A percentile compares a stretch with the other conserved stretches of the same genome.
Evolutionary conservation across 257 asterid genomes (phyloP).

Genomic region (Ocimum tenuiflorum): DNA sequence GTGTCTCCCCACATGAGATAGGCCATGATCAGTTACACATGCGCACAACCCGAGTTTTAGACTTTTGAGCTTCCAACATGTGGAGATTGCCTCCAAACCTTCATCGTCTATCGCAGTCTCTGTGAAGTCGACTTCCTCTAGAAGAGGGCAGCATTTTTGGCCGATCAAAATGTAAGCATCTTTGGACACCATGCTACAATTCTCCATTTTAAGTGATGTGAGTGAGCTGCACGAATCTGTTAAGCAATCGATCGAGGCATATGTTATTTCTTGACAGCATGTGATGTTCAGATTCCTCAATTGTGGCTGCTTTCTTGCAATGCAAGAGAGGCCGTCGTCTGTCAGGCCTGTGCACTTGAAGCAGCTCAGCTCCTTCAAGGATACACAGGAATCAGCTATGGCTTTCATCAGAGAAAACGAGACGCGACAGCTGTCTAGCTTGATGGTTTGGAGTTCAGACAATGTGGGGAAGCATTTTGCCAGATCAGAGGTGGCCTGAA

Average conservation of each 20-base stretch:
- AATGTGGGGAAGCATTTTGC: constrained; percentile 21
- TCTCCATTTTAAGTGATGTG: constrained; percentile 30
- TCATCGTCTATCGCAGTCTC: constrained; percentile 30
- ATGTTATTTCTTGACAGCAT: constrained; percentile 29
- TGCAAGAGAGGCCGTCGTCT: constrained; percentile 27
- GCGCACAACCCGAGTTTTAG: constrained; percentile 31
- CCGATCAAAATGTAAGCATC: constrained; percentile 32
- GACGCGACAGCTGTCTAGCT: constrained; percentile 31
- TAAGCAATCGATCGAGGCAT: constrained; percentile 20
- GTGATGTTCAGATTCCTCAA: constrained; percentile 30
- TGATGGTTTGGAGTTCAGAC: constrained; percentile 19
- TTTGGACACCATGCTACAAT: constrained; percentile 16
- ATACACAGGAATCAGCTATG: constrained; percentile 20
- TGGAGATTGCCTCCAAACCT: constrained; percentile 28
- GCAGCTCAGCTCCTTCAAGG: constrained; percentile 29
- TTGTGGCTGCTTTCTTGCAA: constrained; percentile 11
- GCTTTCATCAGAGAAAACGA: constrained; percentile 20
- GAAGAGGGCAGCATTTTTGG: constrained; percentile 14
- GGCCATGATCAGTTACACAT: constrained; percentile 30
- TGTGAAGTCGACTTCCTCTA: constrained; percentile 29
- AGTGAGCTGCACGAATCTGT: constrained; percentile 23
- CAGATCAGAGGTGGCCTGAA: constrained; percentile 23
- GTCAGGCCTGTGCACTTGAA: constrained; percentile 33
- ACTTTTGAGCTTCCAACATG: constrained; percentile 18
- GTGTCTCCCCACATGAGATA: constrained; percentile 17